Conservation (phyloP, 179 eudicot species). For the Beta corolliflora region DNA sequence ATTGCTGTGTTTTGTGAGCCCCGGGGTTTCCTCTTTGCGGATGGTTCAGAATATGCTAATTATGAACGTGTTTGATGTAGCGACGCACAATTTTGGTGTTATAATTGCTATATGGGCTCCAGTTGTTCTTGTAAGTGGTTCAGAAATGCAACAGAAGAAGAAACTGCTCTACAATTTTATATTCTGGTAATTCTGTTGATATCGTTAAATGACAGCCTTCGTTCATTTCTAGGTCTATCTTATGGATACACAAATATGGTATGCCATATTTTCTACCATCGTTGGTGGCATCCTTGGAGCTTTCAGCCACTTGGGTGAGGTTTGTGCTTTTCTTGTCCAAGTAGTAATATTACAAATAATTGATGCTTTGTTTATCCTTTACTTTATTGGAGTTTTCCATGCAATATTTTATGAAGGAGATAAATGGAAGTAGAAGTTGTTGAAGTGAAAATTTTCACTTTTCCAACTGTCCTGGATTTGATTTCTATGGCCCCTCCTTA, state of each 20-base stretch:
- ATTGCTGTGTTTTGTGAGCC: background rate
- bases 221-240: constrained; percentile 71
- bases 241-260: constrained; percentile 99
- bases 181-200: constrained; percentile 18
- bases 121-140: constrained; percentile 71
- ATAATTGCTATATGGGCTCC: constrained; percentile 95
- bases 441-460: background rate
- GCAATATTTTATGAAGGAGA: background rate
- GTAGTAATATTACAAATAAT: background rate
- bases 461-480: background rate
- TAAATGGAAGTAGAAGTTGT: constrained; percentile 9
- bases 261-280: constrained; percentile 89
- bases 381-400: background rate
- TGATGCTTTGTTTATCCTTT: background rate
- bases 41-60: constrained; percentile 24
- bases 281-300: constrained; percentile 98
- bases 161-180: constrained; percentile 11
- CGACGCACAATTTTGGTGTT: constrained; percentile 73
- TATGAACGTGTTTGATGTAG: constrained; percentile 47
- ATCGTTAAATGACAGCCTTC: constrained; percentile 15
- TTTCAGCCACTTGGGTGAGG: constrained; percentile 99
- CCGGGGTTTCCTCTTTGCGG: constrained; percentile 14
- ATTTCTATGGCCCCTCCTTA: background rate
- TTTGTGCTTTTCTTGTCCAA: constrained; percentile 39
- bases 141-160: background rate